These are phyloP conservation scores for Nicotiana knightiana DNA, from an alignment of 257 asterid species.

Conservation along the genomic window DNA sequence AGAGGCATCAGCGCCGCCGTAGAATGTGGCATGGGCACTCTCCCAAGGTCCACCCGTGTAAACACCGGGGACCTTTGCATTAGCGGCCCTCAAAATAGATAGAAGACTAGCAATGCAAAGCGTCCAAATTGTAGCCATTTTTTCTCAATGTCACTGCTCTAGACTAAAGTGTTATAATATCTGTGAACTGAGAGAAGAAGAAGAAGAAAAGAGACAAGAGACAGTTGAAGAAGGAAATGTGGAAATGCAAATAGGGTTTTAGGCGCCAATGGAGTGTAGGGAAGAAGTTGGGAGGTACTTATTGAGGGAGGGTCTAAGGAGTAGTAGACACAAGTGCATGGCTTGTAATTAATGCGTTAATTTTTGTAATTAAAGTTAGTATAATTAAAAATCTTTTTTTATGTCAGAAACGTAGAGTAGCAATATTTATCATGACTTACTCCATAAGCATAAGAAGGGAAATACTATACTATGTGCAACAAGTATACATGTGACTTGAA, in stretches of 20 bases:
- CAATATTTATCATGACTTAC: neutral
- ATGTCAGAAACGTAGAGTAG: neutral
- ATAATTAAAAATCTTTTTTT: neutral
- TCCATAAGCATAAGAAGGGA: neutral
- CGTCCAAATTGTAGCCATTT: neutral
- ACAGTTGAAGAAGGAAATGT: neutral
- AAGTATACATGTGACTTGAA: constrained; percentile 10
- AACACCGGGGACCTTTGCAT: constrained; percentile 41
- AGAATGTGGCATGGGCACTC: constrained; percentile 60
- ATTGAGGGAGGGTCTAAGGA: neutral
- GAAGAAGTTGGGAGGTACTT: constrained; percentile 10
- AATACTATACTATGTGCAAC: neutral
- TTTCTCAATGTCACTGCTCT: neutral
- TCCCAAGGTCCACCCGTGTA: constrained; percentile 47
- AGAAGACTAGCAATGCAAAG: neutral
- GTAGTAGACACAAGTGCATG: neutral
- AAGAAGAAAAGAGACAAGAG: neutral
- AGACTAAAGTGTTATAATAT: neutral
- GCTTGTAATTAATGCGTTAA: neutral
- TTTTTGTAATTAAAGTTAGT: neutral
- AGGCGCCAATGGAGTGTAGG: neutral
- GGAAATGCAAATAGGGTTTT: neutral
- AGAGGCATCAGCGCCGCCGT: constrained; percentile 67
- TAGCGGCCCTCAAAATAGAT: neutral
- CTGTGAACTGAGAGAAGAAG: neutral